Evolutionary conservation across 2,329 filamentous ascomycete species (phyloP), one percentile per base, ranked within the genome.

Genomic region (Pseudogymnoascus sp.): DNA sequence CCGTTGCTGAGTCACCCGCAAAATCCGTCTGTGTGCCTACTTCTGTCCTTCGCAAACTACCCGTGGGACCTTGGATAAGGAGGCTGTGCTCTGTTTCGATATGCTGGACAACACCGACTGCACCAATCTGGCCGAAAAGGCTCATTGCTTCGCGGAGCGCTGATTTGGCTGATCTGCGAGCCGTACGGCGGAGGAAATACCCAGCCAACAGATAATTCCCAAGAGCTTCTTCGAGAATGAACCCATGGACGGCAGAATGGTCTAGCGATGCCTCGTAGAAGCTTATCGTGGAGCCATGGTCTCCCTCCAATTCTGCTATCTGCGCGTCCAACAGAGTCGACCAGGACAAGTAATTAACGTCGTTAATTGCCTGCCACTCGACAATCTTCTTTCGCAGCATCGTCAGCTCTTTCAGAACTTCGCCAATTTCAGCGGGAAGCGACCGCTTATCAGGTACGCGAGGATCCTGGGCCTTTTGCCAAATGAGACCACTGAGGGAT

Each of bases 151-250:
- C 89, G 34, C 83, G 81, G 14, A 93, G 76, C 0, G 88, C 82
- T n/a, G 85, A 82, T 62, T 87, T 82, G 25, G 89, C 90, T 37
- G 88, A 87, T 65, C 90, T 78, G 40, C 84, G 81, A 3, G 88
- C 86, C 11, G 83, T 82, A 66, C 82, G 80, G 12, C 89, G 80
- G 62, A 90, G 78, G 66, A 91, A 84, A 71, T 86, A 87, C 8
- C 88, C 88, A 1, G 86, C 89, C 77, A 92, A 88, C 31, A 92
- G 78, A 71, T 90, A 89, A 70, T 89, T 88, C 14, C 85, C 84
- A 1, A 91, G 78, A 0, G 87, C 89, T 72, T 92, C 88, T 65
- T 93, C 89, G 60, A 91, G 82, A 2, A 82, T 70, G 66, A 89
- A 88, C 46, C 81, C 80, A 68, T 90, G 81, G 63, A 89, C 80